Base-by-base conservation (phyloP, 2,329 filamentous ascomycete genomes). In the Canariomyces notabilis region DNA sequence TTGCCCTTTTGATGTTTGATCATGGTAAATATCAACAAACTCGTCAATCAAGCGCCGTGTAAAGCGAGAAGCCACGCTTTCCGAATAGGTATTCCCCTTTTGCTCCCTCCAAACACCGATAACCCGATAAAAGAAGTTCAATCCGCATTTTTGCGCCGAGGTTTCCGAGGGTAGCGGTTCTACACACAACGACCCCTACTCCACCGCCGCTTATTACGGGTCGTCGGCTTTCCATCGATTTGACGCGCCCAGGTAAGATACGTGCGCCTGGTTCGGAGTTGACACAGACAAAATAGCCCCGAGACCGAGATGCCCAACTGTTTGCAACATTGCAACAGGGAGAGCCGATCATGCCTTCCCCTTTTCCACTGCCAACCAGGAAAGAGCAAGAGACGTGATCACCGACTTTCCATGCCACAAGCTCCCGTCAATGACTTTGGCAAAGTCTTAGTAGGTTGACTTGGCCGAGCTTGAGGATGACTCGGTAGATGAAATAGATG, bases 371-470 rank as follows among this genome's bases (percentile, higher is more conserved):
- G 4, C 4, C 8, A 29, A 29, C n/a, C n/a, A 4, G 26, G 4
- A 9, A 12, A 29, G 26, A 12, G 26, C 9, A 9, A 29, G 26
- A 29, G 26, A 9, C 14, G 9, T 12, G 14, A 12, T 29, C 9
- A 29, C 7, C 26, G 4, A 29, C 26, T 29, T 12, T n/a, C n/a
- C n/a, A n/a, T n/a, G n/a, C n/a, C n/a, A n/a, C n/a, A n/a, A n/a
- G n/a, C 26, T 9, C 26, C 26, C 7, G 4, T 12, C 7, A 11
- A 5, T 4, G 4, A 9, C 3, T 29, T 29, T 8, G 26, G 26
- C 8, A 29, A 29, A 12, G 26, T 12, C 32, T 47, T 47, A 58
- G 32, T 55, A 48, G 23, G 55, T 53, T 32, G 29, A 37, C 29
- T 44, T 53, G 45, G 29, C 35, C 5, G 50, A 49, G 22, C 43